A percentile compares a stretch with the other conserved stretches of the same genome.
Conservation (phyloP, 345 rosid genomes). For the Firmiana major region DNA sequence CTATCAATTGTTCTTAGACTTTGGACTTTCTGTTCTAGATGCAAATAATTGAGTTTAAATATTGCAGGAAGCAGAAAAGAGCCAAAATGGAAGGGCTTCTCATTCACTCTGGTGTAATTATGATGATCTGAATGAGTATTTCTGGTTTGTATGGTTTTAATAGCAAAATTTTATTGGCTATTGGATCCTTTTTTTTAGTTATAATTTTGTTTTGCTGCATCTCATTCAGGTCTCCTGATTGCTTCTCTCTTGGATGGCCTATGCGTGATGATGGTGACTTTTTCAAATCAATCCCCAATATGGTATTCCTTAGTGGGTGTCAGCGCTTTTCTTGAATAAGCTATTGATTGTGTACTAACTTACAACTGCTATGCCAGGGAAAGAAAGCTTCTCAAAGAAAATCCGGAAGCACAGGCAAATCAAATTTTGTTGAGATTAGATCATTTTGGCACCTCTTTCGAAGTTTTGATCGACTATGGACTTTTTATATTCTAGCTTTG, state of each 20-base stretch:
- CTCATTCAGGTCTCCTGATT: slow-evolving; percentile 69
- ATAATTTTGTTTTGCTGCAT: slow-evolving; percentile 17
- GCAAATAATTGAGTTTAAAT: slow-evolving; percentile 17
- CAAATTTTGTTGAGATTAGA: slow-evolving; percentile 86
- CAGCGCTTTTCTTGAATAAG: slow-evolving; percentile 5
- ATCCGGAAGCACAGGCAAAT: slow-evolving; percentile 78
- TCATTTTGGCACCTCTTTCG: slow-evolving; percentile 96
- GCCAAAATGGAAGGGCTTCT: slow-evolving; percentile 72
- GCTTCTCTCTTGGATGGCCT: slow-evolving; percentile 99
- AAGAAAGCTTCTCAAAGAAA: slow-evolving; percentile 43
- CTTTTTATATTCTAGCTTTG: slow-evolving; percentile 78
- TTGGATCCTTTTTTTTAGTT: slow-evolving; percentile 6
- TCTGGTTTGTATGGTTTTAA: slow-evolving; percentile 59
- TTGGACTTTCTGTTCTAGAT: slow-evolving; percentile 22
- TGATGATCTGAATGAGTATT: slow-evolving; percentile 96
- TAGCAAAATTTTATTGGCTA: slow-evolving; percentile 8
- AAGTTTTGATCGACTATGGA: slow-evolving; percentile 93
- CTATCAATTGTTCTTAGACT: slow-evolving; percentile 1
- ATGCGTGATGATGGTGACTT: slow-evolving; percentile 99
- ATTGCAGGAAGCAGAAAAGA: slow-evolving; percentile 79
- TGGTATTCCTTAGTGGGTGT: slow-evolving; percentile 23
- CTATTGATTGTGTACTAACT: slow-evolving; percentile 17
- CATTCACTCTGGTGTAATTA: slow-evolving; percentile 93
- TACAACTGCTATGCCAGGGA: slow-evolving; percentile 42
- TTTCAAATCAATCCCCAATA: slow-evolving; percentile 73